A percentile compares a stretch with the other conserved stretches of the same genome.
These are phyloP conservation scores for Cicer cuneatum DNA, from an alignment of 306 rosid species.

Conservation along the genomic window DNA sequence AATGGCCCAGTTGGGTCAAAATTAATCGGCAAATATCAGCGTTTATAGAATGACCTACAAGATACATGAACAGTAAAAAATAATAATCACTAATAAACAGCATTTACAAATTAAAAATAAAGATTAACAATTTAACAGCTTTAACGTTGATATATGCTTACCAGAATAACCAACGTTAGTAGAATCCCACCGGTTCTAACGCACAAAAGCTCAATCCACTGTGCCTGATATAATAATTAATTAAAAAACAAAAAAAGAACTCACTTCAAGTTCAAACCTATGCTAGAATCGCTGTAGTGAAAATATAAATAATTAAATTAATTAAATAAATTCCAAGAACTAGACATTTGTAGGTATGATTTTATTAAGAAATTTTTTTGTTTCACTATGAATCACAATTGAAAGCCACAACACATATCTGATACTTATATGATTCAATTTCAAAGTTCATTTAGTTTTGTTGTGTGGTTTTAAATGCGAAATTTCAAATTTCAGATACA, in stretches of 20 bases:
- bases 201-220: conserved; percentile 78
- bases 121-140: not conserved
- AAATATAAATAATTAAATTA: not conserved
- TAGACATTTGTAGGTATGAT: not conserved
- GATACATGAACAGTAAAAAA: conserved; percentile 27
- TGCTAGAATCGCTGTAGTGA: not conserved
- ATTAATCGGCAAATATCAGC: conserved; percentile 62
- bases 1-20: conserved; percentile 68
- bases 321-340: not conserved
- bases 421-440: conserved; percentile 12
- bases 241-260: not conserved
- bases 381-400: conserved; percentile 9
- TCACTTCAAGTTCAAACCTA: not conserved
- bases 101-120: conserved; percentile 13
- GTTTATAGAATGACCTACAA: conserved; percentile 61
- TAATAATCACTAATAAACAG: conserved; percentile 22
- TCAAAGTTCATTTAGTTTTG: not conserved
- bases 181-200: conserved; percentile 74
- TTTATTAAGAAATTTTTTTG: not conserved
- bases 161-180: conserved; percentile 64
- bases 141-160: conserved; percentile 45
- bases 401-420: not conserved
- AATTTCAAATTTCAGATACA: conserved; percentile 2
- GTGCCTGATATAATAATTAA: conserved; percentile 37
- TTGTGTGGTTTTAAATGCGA: conserved; percentile 3